Percentiles rank a stretch among this genome's conserved stretches.
phyloP scores from a whole-genome alignment of 2,329 filamentous ascomycete species.

The Fusarium dimerum region DNA sequence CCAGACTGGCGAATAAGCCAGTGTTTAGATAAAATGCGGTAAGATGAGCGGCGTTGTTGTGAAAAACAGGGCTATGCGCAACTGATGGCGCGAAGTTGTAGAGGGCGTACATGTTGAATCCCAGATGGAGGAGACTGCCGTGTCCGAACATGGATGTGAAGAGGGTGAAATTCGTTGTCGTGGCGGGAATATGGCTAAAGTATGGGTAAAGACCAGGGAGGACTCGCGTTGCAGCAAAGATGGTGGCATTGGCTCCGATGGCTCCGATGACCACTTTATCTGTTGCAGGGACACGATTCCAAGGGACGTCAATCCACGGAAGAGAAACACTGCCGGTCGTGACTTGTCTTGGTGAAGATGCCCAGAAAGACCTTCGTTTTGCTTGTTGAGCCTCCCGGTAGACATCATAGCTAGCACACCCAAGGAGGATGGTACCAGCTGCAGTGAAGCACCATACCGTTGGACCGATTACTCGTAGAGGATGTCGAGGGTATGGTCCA shows the following conservation, averaged over 20 bases:
- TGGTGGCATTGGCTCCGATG: background rate
- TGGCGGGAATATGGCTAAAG: background rate
- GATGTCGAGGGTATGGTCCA: background rate
- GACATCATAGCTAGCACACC: conserved; percentile 2
- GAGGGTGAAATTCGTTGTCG: background rate
- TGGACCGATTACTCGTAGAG: background rate
- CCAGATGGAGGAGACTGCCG: background rate
- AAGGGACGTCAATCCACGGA: background rate
- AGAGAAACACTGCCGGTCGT: background rate
- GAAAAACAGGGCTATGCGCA: background rate
- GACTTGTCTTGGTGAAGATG: too few species aligned
- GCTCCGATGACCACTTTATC: background rate
- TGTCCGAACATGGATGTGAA: conserved; percentile 1
- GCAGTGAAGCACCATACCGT: conserved; percentile 1
- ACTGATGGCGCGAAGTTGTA: conserved; percentile 1
- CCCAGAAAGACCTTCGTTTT: background rate
- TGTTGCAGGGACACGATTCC: background rate
- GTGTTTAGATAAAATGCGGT: background rate
- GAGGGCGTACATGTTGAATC: conserved; percentile 3
- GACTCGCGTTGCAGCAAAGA: background rate
- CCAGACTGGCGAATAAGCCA: background rate
- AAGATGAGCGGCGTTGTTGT: background rate
- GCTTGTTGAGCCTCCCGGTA: background rate
- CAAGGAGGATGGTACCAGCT: conserved; percentile 1
- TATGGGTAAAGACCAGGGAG: background rate